These are phyloP conservation scores for Ganoderma lucidum DNA, from an alignment of 1,284 basidiomycete genomes.

Conservation along the genomic window DNA sequence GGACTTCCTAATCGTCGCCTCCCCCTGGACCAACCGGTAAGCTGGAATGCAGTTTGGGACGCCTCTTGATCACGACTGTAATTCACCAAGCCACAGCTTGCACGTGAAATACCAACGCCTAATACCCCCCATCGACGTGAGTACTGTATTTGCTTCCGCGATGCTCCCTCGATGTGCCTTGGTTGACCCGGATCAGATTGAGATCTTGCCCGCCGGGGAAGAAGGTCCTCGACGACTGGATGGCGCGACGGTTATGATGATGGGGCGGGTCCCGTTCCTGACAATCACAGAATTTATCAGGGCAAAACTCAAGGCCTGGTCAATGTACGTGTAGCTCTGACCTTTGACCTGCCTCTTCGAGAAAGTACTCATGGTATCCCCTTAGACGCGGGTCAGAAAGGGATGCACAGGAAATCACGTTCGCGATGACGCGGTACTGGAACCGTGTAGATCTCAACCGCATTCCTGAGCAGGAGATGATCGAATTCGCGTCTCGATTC, in stretches of 20 bases:
- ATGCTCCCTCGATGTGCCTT: not conserved
- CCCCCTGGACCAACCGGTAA: conserved; percentile 64
- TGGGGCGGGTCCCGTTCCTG: conserved; percentile 77
- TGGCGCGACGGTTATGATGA: conserved; percentile 63
- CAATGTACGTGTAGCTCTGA: conserved; percentile 60
- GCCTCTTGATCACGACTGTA: conserved; percentile 14
- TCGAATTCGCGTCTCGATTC: conserved; percentile 66
- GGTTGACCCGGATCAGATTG: conserved; percentile 60
- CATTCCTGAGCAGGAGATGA: conserved; percentile 83
- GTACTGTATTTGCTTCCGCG: conserved; percentile 24
- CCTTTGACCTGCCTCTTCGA: conserved; percentile 23
- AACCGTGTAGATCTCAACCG: conserved; percentile 81
- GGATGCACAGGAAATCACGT: conserved; percentile 78
- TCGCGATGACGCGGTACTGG: conserved; percentile 74
- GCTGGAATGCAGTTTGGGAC: conserved; percentile 11
- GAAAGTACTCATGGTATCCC: conserved; percentile 13
- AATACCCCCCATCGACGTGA: conserved; percentile 48
- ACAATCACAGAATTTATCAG: conserved; percentile 81
- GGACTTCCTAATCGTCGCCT: conserved; percentile 51
- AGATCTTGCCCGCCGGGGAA: conserved; percentile 82
- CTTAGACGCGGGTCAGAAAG: conserved; percentile 67
- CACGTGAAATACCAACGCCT: conserved; percentile 48
- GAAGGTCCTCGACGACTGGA: conserved; percentile 78
- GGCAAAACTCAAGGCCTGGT: conserved; percentile 80
- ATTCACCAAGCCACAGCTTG: conserved; percentile 39